Evolutionary conservation across 1,284 basidiomycete genomes (phyloP).

Genomic region (Malassezia psittaci): DNA sequence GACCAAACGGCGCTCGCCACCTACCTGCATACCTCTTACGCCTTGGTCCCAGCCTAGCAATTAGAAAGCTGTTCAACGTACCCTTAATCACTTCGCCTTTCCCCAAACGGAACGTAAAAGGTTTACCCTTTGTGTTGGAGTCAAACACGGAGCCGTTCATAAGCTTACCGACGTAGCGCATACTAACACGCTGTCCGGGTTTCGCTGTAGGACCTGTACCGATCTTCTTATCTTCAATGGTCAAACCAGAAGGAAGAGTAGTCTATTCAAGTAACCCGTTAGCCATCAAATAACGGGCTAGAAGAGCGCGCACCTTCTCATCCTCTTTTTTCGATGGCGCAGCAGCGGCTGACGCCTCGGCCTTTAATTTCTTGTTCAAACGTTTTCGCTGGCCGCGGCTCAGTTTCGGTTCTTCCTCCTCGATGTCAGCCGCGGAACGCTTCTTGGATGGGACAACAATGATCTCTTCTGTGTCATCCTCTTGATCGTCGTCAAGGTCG

Average conservation of each 20-base stretch:
- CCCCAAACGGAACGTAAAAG: constrained; percentile 78
- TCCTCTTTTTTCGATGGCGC: constrained; percentile 35
- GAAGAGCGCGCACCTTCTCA: constrained; percentile 49
- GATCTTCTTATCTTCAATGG: constrained; percentile 65
- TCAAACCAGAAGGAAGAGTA: constrained; percentile 63
- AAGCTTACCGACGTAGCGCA: constrained; percentile 86
- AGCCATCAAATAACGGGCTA: constrained; percentile 11
- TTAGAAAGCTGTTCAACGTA: constrained; percentile 49
- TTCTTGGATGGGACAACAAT: constrained; percentile 52
- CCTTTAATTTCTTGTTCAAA: constrained; percentile 62
- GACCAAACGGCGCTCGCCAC: constrained; percentile 73
- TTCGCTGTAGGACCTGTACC: constrained; percentile 76
- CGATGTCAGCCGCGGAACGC: constrained; percentile 54
- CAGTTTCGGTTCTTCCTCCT: constrained; percentile 41
- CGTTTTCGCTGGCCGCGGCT: constrained; percentile 48
- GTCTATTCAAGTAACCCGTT: constrained; percentile 37
- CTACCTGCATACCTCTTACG: constrained; percentile 78
- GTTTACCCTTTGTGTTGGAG: constrained; percentile 73
- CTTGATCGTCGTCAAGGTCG: constrained; percentile 41
- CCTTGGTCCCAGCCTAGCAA: constrained; percentile 69
- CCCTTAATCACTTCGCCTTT: constrained; percentile 77
- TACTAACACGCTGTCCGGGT: constrained; percentile 68
- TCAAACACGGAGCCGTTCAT: constrained; percentile 77
- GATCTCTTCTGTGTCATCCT: constrained; percentile 23
- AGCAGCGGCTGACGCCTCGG: constrained; percentile 32